A percentile compares a stretch with the other conserved stretches of the same genome.
These are phyloP conservation scores for Xylariaceae sp. DNA, from an alignment of 2,329 filamentous ascomycete genomes.

Conservation along the genomic window DNA sequence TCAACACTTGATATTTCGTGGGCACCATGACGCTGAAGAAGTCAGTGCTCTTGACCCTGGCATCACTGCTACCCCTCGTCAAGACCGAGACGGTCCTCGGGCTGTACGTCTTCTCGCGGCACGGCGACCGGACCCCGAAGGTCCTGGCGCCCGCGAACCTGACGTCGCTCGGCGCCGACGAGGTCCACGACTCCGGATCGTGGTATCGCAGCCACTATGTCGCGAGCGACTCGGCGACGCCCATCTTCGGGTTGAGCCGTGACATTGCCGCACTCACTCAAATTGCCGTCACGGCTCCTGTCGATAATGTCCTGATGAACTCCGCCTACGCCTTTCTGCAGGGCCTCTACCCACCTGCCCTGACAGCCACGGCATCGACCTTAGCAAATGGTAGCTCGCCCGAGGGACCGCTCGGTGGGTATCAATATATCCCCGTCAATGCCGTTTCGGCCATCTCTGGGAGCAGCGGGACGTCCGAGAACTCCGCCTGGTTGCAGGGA, in stretches of 20 bases:
- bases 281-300: conserved; percentile 66
- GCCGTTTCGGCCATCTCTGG: conserved; percentile 53
- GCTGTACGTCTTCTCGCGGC: conserved; percentile 82
- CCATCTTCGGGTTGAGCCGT: conserved; percentile 63
- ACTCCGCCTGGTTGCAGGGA: conserved; percentile 56
- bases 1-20: no score
- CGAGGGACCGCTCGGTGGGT: conserved; percentile 68
- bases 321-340: conserved; percentile 79
- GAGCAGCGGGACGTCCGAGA: conserved; percentile 48
- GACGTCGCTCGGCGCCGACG: conserved; percentile 73
- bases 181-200: conserved; percentile 68
- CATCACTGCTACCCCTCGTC: conserved; percentile 33
- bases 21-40: no score
- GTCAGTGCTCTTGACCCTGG: conserved; percentile 39
- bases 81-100: conserved; percentile 68
- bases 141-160: conserved; percentile 65
- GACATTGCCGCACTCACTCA: conserved; percentile 66
- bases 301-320: conserved; percentile 73
- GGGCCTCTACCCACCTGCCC: conserved; percentile 78
- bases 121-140: conserved; percentile 85
- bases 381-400: conserved; percentile 68
- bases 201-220: conserved; percentile 80
- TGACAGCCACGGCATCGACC: conserved; percentile 50
- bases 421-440: conserved; percentile 77
- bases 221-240: conserved; percentile 49